Base-by-base conservation (phyloP, 1,139 yeast species). In the Meyerozyma guilliermondii region DNA sequence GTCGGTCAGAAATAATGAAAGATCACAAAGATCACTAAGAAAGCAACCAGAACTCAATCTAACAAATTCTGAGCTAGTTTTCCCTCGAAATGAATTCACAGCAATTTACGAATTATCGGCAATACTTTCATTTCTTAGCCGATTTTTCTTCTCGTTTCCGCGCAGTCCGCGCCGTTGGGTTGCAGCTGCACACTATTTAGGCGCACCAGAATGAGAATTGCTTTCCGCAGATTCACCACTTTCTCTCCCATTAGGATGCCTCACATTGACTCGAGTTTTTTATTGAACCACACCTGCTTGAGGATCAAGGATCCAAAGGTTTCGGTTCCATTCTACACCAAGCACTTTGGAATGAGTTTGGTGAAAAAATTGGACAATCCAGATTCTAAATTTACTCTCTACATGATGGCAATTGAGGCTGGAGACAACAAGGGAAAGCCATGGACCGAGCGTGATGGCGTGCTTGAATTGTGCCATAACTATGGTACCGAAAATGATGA, bases 381-480 rank as follows among this genome's bases (percentile, higher is more conserved):
- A 4, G 81, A 75, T 39, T 62, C 68, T 54, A 75, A 78, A 47
- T 83, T 80, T 60, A 76, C 84, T 35, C 68, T 87, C 42, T 87
- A 84, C 65, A 80, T 85, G 66, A 63, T 92, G 40, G 53, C 45
- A 16, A 43, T 40, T 42, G 78, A 79, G 44, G 67, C 77, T n/a
- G 68, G 66, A 20, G 58, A 64, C 16, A 75, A 74, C 35, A 65
- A 66, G 46, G 43, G 51, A 41, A 43, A 46, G 41, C 74, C 79
- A 36, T 78, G 83, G 69, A 71, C 81, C 37, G 80, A 76, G 38
- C 76, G 88, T 48, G 78, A 78, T 50, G 98, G 97, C 41, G 76
- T 91, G 17, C 71, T 92, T 49, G 97, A 89, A 63, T 75, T 92
- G 56, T 81, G 91, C 47, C 94, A 88, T 64, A 80, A 84, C 59